A percentile compares a stretch with the other conserved stretches of the same genome.
Conservation (phyloP, 169 alveolate species). For the Theileria annulata region DNA sequence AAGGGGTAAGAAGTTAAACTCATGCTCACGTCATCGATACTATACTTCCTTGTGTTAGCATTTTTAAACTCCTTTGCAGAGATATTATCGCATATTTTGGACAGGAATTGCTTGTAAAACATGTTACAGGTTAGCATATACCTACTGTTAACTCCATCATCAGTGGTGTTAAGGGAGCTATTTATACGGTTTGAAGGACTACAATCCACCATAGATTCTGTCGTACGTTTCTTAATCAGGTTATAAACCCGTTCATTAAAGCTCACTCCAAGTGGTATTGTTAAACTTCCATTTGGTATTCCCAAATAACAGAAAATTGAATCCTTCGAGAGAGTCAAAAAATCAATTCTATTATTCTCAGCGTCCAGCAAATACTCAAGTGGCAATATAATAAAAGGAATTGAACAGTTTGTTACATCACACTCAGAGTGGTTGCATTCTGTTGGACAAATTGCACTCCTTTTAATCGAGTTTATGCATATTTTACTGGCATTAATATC, state of each 20-base stretch:
- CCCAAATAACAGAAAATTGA: conserved; percentile 46
- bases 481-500: not conserved
- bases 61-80: not conserved
- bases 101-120: not conserved
- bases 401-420: not conserved
- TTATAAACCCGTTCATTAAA: not conserved
- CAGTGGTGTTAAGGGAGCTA: not conserved
- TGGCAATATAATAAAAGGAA: not conserved
- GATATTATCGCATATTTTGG: not conserved
- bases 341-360: not conserved
- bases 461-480: not conserved
- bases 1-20: not conserved
- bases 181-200: not conserved
- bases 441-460: not conserved
- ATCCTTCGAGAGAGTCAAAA: not conserved
- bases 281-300: conserved; percentile 56
- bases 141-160: not conserved
- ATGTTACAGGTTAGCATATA: not conserved
- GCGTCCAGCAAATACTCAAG: not conserved
- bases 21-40: not conserved
- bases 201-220: not conserved
- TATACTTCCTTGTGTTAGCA: not conserved
- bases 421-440: not conserved
- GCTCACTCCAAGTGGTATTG: conserved; percentile 40
- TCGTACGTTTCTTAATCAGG: not conserved